phyloP scores from a whole-genome alignment of 495 filamentous ascomycete genomes.

The Hypoxylon rickii region DNA sequence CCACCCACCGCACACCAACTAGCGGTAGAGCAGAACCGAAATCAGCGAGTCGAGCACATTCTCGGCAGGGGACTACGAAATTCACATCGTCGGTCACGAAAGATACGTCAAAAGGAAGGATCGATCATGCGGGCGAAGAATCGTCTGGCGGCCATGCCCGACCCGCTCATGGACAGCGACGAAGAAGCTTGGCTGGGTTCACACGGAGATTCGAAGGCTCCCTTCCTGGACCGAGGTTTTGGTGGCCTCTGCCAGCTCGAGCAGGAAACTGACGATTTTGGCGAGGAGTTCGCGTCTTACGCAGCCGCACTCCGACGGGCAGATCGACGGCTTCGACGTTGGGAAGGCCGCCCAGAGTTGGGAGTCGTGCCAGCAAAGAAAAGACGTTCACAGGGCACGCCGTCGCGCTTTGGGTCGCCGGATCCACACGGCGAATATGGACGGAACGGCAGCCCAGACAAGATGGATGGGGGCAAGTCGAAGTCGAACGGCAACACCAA shows the following conservation, averaged over 20 bases:
- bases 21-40: conserved; percentile 86
- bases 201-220: conserved; percentile 22
- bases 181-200: conserved; percentile 61
- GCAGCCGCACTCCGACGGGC: conserved; percentile 72
- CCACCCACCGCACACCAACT: conserved; percentile 92
- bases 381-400: conserved; percentile 28
- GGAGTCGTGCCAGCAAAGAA: conserved; percentile 51
- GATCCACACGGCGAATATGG: conserved; percentile 20
- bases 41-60: conserved; percentile 84
- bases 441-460: conserved; percentile 31
- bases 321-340: conserved; percentile 70
- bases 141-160: conserved; percentile 66
- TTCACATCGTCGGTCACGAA: conserved; percentile 65
- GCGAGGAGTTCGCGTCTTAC: conserved; percentile 75
- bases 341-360: conserved; percentile 56
- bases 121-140: conserved; percentile 70
- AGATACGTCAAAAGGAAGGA: conserved; percentile 62
- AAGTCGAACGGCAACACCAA: conserved; percentile 37
- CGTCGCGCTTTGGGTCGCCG: conserved; percentile 31
- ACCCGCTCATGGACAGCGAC: conserved; percentile 79
- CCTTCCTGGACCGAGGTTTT: conserved; percentile 60
- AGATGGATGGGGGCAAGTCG: conserved; percentile 39
- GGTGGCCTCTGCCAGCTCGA: conserved; percentile 71
- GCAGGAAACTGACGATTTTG: conserved; percentile 73
- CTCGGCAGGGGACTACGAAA: conserved; percentile 73